These are phyloP conservation scores for Yamadazyma diospyri DNA, from an alignment of 1,139 yeast genomes.

Conservation along the genomic window DNA sequence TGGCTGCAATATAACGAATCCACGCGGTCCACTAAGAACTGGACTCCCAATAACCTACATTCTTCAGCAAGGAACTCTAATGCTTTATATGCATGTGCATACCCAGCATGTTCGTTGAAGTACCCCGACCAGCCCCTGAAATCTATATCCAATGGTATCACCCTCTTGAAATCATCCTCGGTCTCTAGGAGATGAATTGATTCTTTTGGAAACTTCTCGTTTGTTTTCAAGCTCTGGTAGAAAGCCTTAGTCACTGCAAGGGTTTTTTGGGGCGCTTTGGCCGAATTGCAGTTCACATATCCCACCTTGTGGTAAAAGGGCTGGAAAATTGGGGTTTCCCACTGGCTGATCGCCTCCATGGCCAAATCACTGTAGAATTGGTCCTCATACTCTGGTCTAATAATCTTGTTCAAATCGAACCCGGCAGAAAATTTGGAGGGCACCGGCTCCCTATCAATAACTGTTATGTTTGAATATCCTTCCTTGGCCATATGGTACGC, in stretches of 20 bases:
- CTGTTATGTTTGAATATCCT: slow-evolving; percentile 18
- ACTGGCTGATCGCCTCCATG: slow-evolving; percentile 14
- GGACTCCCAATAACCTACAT: slow-evolving; percentile 26
- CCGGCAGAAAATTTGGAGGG: slow-evolving; percentile 17
- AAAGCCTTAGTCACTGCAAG: slow-evolving; percentile 8
- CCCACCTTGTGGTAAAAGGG: slow-evolving; percentile 13
- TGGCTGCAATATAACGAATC: slow-evolving; percentile 16
- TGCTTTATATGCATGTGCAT: slow-evolving; percentile 16
- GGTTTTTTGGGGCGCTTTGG: slow-evolving; percentile 13
- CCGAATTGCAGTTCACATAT: slow-evolving; percentile 14
- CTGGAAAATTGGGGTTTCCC: slow-evolving; percentile 15
- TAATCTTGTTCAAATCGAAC: slow-evolving; percentile 15
- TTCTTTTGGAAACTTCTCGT: slow-evolving; percentile 10
- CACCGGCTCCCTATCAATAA: slow-evolving; percentile 16
- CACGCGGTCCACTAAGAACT: slow-evolving; percentile 26
- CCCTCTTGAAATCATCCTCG: slow-evolving; percentile 10
- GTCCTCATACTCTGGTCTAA: slow-evolving; percentile 17
- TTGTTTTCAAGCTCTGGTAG: slow-evolving; percentile 8
- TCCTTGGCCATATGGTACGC: slow-evolving; percentile 29
- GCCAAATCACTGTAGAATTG: slow-evolving; percentile 15
- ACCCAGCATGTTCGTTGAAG: slow-evolving; percentile 16
- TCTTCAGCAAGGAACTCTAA: slow-evolving; percentile 19
- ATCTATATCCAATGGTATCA: slow-evolving; percentile 11
- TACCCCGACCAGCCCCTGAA: slow-evolving; percentile 16
- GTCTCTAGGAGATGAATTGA: slow-evolving; percentile 7